Conservation (phyloP, 768 basidiomycete genomes). For the Tephrocybe sp. region DNA sequence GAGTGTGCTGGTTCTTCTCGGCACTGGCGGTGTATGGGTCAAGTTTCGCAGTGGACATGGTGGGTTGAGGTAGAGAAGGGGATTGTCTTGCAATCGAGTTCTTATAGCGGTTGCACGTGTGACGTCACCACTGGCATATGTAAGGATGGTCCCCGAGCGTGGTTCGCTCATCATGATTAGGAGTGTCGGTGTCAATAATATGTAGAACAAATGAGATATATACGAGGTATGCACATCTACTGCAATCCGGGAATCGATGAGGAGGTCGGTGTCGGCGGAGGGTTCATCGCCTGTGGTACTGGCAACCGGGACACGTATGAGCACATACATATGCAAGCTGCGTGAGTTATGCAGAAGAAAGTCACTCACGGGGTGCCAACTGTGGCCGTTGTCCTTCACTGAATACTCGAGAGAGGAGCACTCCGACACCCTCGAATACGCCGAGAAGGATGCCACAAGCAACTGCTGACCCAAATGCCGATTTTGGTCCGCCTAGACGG, state of each 20-base stretch:
- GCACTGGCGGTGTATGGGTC: constrained; percentile 76
- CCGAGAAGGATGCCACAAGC: constrained; percentile 96
- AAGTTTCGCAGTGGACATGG: constrained; percentile 36
- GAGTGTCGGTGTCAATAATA: constrained; percentile 20
- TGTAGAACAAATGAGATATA: constrained; percentile 32
- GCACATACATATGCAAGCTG: constrained; percentile 8
- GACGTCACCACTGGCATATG: constrained; percentile 18
- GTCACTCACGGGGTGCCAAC: constrained; percentile 69
- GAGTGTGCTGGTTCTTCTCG: constrained; percentile 53
- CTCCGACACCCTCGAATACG: constrained; percentile 94
- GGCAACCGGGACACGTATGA: no score
- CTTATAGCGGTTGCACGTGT: constrained; percentile 18
- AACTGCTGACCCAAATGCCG: constrained; percentile 89
- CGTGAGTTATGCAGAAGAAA: constrained; percentile 3
- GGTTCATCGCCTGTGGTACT: constrained; percentile 60
- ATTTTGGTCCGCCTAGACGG: constrained; percentile 83
- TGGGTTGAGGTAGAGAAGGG: background rate
- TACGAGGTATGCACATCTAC: constrained; percentile 46
- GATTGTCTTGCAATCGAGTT: background rate
- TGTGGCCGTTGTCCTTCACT: constrained; percentile 81
- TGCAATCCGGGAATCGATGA: constrained; percentile 43
- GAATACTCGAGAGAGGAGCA: constrained; percentile 86
- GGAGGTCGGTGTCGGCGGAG: constrained; percentile 43
- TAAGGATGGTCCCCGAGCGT: background rate
- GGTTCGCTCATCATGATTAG: constrained; percentile 8